Conservation (phyloP, 2,329 filamentous ascomycete species). For the Apiospora marii region DNA sequence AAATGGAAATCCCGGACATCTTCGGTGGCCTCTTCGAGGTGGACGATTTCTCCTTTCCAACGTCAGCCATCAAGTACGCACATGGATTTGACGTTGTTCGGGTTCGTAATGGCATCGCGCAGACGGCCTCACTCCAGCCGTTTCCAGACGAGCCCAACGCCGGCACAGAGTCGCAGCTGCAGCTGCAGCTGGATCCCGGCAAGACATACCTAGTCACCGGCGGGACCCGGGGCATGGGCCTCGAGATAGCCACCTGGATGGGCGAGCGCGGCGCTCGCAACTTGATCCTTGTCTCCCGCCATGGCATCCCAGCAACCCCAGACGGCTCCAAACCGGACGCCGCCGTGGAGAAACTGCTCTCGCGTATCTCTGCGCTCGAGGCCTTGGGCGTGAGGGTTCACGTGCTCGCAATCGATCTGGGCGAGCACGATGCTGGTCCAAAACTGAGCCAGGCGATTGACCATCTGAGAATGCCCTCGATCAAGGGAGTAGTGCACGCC, state of each 20-base stretch:
- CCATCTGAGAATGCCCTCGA: slow-evolving; percentile 45
- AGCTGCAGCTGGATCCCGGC: slow-evolving; percentile 31
- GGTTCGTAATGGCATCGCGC: slow-evolving; percentile 46
- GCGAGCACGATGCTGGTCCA: slow-evolving; percentile 32
- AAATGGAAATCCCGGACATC: slow-evolving; percentile 47
- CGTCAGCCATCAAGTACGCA: slow-evolving; percentile 48
- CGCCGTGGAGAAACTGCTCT: too few species aligned
- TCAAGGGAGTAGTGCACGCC: slow-evolving; percentile 51
- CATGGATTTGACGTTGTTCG: slow-evolving; percentile 46
- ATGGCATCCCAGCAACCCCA: slow-evolving; percentile 43
- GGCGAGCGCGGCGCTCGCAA: slow-evolving; percentile 49
- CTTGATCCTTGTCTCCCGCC: slow-evolving; percentile 49
- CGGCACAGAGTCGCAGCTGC: slow-evolving; percentile 10
- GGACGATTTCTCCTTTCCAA: slow-evolving; percentile 42
- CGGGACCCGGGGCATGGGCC: slow-evolving; percentile 47
- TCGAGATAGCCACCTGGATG: slow-evolving; percentile 47
- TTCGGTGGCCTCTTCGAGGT: slow-evolving; percentile 47
- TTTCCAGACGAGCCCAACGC: not conserved
- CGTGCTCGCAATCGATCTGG: slow-evolving; percentile 46
- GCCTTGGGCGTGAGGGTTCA: slow-evolving; percentile 41
- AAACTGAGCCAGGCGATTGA: slow-evolving; percentile 39
- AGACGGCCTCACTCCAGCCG: slow-evolving; percentile 33
- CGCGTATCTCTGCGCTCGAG: slow-evolving; percentile 42
- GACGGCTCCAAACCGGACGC: slow-evolving; percentile 36
- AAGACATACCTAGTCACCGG: slow-evolving; percentile 55